These are phyloP conservation scores for Teratosphaeria destructans DNA, from an alignment of 2,329 filamentous ascomycete species.

Conservation along the genomic window DNA sequence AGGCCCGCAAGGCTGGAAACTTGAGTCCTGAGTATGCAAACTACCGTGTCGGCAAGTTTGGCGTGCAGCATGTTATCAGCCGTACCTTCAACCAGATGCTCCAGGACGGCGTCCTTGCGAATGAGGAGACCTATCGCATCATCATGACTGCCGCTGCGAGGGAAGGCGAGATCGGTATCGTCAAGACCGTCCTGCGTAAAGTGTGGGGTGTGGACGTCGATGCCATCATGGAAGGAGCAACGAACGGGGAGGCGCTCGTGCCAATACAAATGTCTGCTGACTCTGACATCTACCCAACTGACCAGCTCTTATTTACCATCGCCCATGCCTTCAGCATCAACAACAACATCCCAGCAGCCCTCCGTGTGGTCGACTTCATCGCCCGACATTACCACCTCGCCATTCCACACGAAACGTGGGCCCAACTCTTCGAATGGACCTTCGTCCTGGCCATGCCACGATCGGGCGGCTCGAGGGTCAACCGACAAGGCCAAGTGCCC, in stretches of 20 bases:
- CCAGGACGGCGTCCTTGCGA: slow-evolving; percentile 30
- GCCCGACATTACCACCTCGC: slow-evolving; percentile 48
- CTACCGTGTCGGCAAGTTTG: slow-evolving; percentile 19
- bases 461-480: slow-evolving; percentile 20
- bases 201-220: slow-evolving; percentile 47
- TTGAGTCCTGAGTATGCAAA: slow-evolving; percentile 8
- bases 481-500: slow-evolving; percentile 28
- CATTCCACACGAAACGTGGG: slow-evolving; percentile 52
- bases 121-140: slow-evolving; percentile 44
- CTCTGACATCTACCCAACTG: slow-evolving; percentile 50
- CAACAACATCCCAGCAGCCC: slow-evolving; percentile 48
- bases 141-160: slow-evolving; percentile 43
- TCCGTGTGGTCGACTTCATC: slow-evolving; percentile 52
- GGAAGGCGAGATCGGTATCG: slow-evolving; percentile 39
- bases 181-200: slow-evolving; percentile 39
- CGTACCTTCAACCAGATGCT: slow-evolving; percentile 41
- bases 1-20: slow-evolving; percentile 7
- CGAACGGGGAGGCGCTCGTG: slow-evolving; percentile 22
- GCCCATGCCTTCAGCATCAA: slow-evolving; percentile 60
- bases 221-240: slow-evolving; percentile 23
- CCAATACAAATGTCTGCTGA: slow-evolving; percentile 32
- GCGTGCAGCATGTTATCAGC: slow-evolving; percentile 22
- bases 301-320: slow-evolving; percentile 52
- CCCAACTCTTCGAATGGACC: slow-evolving; percentile 56
- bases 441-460: slow-evolving; percentile 43